phyloP scores from a whole-genome alignment of 1,284 basidiomycete genomes.

The Grifola frondosa region DNA sequence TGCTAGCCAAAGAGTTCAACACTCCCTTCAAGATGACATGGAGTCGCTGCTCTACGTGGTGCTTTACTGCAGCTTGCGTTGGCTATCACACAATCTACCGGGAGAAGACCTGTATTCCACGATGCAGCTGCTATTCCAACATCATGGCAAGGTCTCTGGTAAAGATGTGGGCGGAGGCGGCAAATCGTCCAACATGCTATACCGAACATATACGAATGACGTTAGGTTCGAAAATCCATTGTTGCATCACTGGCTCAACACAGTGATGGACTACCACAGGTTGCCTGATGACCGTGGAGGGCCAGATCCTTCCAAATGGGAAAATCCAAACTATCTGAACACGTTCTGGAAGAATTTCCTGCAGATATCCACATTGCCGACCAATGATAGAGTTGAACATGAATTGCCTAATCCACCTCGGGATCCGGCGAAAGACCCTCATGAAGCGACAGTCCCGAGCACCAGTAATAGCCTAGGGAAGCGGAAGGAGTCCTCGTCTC shows the following conservation, averaged over 20 bases:
- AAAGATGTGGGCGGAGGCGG: constrained; percentile 2
- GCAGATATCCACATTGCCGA: neutral
- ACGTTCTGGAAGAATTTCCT: constrained; percentile 6
- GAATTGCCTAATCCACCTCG: neutral
- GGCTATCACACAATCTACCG: constrained; percentile 5
- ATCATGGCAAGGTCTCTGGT: neutral
- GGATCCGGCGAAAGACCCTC: too few species aligned
- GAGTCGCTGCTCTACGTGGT: constrained; percentile 17
- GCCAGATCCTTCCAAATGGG: neutral
- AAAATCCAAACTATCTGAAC: constrained; percentile 5
- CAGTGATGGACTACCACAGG: constrained; percentile 8
- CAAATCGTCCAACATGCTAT: constrained; percentile 1
- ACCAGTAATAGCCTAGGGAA: too few species aligned
- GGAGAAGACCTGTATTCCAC: neutral
- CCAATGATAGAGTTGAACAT: neutral
- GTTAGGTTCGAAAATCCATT: neutral
- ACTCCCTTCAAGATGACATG: constrained; percentile 12
- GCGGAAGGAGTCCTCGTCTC: too few species aligned
- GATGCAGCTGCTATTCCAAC: neutral
- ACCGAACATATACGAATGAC: neutral
- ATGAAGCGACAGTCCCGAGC: too few species aligned
- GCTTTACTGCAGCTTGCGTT: constrained; percentile 8
- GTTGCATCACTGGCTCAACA: constrained; percentile 6
- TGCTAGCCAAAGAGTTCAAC: neutral
- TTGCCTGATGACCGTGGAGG: neutral